Evolutionary conservation across 306 rosid species (phyloP), one percentile per base, ranked within the genome.

Genomic region (Adenanthera pavonina): DNA sequence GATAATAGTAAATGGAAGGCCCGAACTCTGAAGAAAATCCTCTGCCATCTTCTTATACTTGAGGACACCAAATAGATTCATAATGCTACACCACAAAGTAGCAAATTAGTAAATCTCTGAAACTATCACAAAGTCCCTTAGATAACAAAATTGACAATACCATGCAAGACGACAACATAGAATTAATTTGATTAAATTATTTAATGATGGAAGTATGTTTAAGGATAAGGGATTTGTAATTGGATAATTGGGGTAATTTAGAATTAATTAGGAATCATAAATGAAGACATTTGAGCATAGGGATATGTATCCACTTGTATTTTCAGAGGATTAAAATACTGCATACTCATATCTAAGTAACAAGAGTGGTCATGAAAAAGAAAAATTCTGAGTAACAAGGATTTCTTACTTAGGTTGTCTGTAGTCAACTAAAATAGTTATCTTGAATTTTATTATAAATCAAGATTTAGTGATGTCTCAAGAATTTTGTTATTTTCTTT

Each of bases 1-100:
- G 87, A 95, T 89, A 82, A 95, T 93, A 70, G 99, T 93, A 89
- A 76, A 95, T 68, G 99, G 97, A 86, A 95, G 82, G 73, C 99
- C 95, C 25, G 97, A 95, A 76, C 86, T 81, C 54, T 62, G 87
- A 77, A 95, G 97, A 88, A 89, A 89, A 75, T 95, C 99, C 85
- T 95, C 99, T 13, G 94, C 99, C 94, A 88, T 92, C 84, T 89
- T 95, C 91, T 95, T 95, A 76, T 91, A 95, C 85, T 93, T 91
- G 79, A 95, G 94, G 74, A 95, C 99, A 49, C 99, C 97, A 77
- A 95, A 95, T 67, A 95, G 97, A 82, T 95, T 95, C 97, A 92
- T 93, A 79, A 95, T 80, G 84, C 99, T 95, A 60, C 69, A 72
- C 17, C 66, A 43, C 68, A 64, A 57, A 74, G 15, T 69, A 30